Base-by-base conservation (phyloP, 371 early-diverging fungal genomes). In the Mortierella sp. region DNA sequence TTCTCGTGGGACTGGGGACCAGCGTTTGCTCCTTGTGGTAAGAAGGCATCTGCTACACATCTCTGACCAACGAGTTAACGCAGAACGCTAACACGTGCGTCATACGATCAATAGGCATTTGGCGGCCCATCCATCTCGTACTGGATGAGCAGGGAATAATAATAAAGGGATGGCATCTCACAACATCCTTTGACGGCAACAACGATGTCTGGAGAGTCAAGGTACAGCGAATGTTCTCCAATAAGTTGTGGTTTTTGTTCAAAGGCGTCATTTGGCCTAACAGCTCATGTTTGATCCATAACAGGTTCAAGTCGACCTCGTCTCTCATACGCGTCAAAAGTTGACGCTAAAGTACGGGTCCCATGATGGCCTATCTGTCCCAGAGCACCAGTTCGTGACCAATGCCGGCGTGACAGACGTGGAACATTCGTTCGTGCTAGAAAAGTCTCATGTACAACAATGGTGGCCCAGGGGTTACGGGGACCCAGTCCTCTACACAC, bases 381-480 rank as follows among this genome's bases (percentile, higher is more conserved):
- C 28, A 14, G 57, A 58, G 24, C 24, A 45, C 24, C 0, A 0
- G 0, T 27, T 50, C 18, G 13, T 2, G 13, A 30, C 52, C n/a
- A 6, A 10, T 3, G 16, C 18, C 2, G 61, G 60, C 0, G 43
- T 54, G 1, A 9, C 34, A n/a, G 45, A 26, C 3, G 2, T 47
- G 5, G 14, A 45, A 18, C 24, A 54, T 10, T 41, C 51, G 0
- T 27, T 56, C n/a, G 2, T 19, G 0, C n/a, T 71, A 10, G 48
- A 60, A 5, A 31, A 57, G 12, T 38, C 51, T 7, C 9, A 12
- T 7, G 51, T 72, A 39, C 38, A 51, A 14, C 41, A 26, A 16
- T 85, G 85, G 86, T 86, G 79, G 81, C 86, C 84, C 3, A 56
- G 56, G 24, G 81, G 82, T 3, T 69, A 80, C 19, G 86, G 86